These are phyloP conservation scores for Neurospora hispaniola DNA, from an alignment of 495 filamentous ascomycete species.

Conservation along the genomic window DNA sequence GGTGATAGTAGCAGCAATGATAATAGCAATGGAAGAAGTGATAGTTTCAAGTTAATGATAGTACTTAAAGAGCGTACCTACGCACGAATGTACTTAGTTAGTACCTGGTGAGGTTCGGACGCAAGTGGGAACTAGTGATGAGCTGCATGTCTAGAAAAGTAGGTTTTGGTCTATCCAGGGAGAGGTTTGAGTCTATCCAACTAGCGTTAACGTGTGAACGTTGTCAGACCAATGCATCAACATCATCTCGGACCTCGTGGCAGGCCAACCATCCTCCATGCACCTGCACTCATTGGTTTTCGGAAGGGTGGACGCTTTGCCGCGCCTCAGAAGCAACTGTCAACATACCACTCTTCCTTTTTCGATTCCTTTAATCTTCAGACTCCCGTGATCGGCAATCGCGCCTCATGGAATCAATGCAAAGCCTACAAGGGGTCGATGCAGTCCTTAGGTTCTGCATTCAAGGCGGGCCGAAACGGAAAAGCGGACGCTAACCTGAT, in stretches of 20 bases:
- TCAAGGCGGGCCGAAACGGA: not conserved
- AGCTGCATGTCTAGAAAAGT: too few relatives aligned
- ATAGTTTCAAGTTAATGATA: too few relatives aligned
- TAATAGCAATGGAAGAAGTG: too few relatives aligned
- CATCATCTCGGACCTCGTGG: not conserved
- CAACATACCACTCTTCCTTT: not conserved
- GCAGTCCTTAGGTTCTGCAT: not conserved
- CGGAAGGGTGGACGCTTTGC: not conserved
- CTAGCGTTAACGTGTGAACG: too few relatives aligned
- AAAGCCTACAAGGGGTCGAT: not conserved
- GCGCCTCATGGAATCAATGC: not conserved
- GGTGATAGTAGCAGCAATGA: too few relatives aligned
- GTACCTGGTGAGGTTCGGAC: too few relatives aligned
- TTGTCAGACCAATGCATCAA: not conserved
- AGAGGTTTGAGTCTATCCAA: too few relatives aligned
- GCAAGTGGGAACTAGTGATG: too few relatives aligned
- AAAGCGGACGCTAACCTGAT: not conserved
- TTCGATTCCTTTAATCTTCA: not conserved
- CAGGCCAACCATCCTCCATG: not conserved
- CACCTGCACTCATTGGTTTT: not conserved
- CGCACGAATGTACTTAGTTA: too few relatives aligned
- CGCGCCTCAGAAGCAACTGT: not conserved
- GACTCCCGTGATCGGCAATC: not conserved
- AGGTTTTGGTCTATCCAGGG: too few relatives aligned
- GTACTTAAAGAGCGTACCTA: too few relatives aligned